Evolutionary conservation across 306 rosid species (phyloP).

Genomic region (Casuarina cunninghamiana): DNA sequence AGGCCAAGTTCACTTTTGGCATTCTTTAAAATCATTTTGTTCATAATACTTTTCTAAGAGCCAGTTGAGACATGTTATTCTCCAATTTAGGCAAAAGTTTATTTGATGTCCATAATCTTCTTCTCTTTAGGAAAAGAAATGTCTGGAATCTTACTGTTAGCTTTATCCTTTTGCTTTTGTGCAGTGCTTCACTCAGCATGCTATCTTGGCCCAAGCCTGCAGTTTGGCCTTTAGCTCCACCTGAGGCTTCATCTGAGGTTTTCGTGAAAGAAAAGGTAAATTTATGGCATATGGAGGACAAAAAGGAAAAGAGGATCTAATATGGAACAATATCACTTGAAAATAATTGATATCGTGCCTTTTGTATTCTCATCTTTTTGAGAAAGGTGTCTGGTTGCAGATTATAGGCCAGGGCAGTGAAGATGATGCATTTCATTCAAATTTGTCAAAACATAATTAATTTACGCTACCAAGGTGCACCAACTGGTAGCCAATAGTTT

Average conservation of each 20-base stretch:
- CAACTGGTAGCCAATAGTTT: not conserved
- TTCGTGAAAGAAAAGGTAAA: conserved; percentile 89
- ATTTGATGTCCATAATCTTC: not conserved
- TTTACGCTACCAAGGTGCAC: not conserved
- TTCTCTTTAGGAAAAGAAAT: not conserved
- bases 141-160: conserved; percentile 4
- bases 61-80: conserved; percentile 11
- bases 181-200: conserved; percentile 95
- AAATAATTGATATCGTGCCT: not conserved
- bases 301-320: not conserved
- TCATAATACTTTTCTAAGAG: conserved; percentile 12
- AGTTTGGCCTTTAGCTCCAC: conserved; percentile 86
- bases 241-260: conserved; percentile 83
- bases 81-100: conserved; percentile 1
- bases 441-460: not conserved
- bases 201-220: conserved; percentile 98
- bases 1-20: not conserved
- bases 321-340: not conserved
- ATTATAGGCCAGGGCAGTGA: not conserved
- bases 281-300: conserved; percentile 10
- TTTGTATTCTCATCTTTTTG: not conserved
- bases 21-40: conserved; percentile 16
- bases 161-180: conserved; percentile 30
- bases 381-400: not conserved
- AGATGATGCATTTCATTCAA: not conserved